Conservation (phyloP, 2,329 filamentous ascomycete species). For the Clarireedia homoeocarpa region DNA sequence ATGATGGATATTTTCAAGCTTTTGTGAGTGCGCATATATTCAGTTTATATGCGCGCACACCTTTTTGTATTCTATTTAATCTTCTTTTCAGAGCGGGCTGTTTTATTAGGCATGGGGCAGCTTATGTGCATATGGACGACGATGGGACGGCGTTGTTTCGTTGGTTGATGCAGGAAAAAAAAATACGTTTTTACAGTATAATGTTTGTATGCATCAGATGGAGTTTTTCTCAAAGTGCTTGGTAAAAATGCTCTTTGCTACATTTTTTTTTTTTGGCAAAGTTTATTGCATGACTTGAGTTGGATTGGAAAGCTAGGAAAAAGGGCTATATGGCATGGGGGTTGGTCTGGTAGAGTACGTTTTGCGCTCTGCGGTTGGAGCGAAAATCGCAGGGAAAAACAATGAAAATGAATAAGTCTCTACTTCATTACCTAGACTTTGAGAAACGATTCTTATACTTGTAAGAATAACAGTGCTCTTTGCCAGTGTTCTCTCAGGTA, state of each 20-base stretch:
- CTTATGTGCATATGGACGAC: conserved; percentile 17
- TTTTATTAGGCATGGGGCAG: conserved; percentile 12
- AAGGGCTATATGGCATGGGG: background rate
- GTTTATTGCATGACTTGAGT: background rate
- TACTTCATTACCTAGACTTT: background rate
- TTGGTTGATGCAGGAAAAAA: background rate
- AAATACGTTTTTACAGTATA: background rate
- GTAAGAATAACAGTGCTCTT: too few relatives aligned
- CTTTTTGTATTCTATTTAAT: conserved; percentile 8
- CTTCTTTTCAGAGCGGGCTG: conserved; percentile 3
- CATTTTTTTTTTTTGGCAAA: background rate
- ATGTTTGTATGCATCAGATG: background rate
- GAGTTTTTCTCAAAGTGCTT: background rate
- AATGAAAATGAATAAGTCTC: background rate
- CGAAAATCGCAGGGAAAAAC: background rate
- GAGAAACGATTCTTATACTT: background rate
- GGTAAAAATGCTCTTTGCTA: background rate
- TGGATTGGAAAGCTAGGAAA: background rate
- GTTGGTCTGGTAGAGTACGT: background rate
- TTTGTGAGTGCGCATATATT: background rate
- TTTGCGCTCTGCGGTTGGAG: background rate
- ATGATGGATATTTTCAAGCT: conserved; percentile 14
- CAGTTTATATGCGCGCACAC: background rate
- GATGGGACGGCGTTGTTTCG: background rate
- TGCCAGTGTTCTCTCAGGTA: too few relatives aligned